A percentile compares a stretch with the other conserved stretches of the same genome.
These are phyloP conservation scores for Ogataea sp. DNA, from an alignment of 805 yeast genomes.

Conservation along the genomic window DNA sequence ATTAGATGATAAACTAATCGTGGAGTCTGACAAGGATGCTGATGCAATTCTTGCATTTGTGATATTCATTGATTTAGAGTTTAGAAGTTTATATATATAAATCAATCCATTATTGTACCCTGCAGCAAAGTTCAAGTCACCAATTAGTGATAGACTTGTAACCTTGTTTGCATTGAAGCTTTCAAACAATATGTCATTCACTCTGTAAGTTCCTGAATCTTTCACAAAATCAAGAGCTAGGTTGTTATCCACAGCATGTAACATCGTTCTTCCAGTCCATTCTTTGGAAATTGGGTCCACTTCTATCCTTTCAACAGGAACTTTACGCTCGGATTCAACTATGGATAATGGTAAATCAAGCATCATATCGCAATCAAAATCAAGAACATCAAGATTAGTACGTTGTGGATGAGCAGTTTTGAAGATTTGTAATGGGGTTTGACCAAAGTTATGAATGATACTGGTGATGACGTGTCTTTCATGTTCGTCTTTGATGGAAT, in stretches of 20 bases:
- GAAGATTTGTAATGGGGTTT: slow-evolving; percentile 74
- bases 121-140: slow-evolving; percentile 34
- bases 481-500: slow-evolving; percentile 60
- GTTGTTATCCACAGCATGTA: background rate
- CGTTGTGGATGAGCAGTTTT: slow-evolving; percentile 49
- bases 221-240: slow-evolving; percentile 5
- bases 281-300: slow-evolving; percentile 30
- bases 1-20: background rate
- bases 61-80: background rate
- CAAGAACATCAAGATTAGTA: slow-evolving; percentile 30
- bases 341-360: slow-evolving; percentile 29
- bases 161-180: slow-evolving; percentile 33
- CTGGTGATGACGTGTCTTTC: slow-evolving; percentile 76
- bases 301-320: slow-evolving; percentile 37
- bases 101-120: slow-evolving; percentile 55
- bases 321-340: slow-evolving; percentile 33
- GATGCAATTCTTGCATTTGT: background rate
- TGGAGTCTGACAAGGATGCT: background rate
- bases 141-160: slow-evolving; percentile 31
- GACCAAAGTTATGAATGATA: slow-evolving; percentile 87
- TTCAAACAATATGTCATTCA: slow-evolving; percentile 36
- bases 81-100: slow-evolving; percentile 23
- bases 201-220: slow-evolving; percentile 10
- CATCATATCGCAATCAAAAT: slow-evolving; percentile 23
- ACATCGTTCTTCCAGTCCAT: slow-evolving; percentile 40